Evolutionary conservation across 2,329 filamentous ascomycete genomes (phyloP).

Genomic region (Lecanoromycetidae sp.): DNA sequence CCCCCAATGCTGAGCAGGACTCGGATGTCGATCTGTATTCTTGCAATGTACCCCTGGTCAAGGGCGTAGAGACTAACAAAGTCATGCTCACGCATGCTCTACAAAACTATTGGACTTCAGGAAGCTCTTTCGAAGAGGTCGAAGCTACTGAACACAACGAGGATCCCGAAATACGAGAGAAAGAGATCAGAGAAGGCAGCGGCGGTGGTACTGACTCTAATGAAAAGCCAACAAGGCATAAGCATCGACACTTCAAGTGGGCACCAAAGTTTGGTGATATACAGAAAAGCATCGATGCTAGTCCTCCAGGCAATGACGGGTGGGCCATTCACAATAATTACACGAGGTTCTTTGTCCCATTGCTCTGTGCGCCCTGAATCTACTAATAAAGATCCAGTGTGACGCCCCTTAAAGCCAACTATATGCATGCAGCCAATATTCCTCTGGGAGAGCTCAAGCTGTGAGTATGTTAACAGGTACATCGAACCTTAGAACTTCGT

Average conservation of each 20-base stretch:
- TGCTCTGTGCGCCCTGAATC: neutral
- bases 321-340: conserved; percentile 82
- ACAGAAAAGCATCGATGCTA: conserved; percentile 71
- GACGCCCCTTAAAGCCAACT: conserved; percentile 84
- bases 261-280: conserved; percentile 77
- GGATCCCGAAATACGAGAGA: conserved; percentile 54
- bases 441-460: conserved; percentile 63
- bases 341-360: conserved; percentile 50
- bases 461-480: conserved; percentile 47
- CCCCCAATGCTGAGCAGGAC: too few relatives aligned
- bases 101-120: conserved; percentile 80
- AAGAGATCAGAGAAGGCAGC: conserved; percentile 57
- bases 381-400: conserved; percentile 44
- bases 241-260: conserved; percentile 91
- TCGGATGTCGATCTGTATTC: conserved; percentile 69
- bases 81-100: conserved; percentile 76
- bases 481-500: conserved; percentile 19
- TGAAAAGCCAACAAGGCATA: conserved; percentile 39
- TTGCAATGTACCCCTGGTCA: conserved; percentile 78
- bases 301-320: conserved; percentile 73
- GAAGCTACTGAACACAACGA: conserved; percentile 50
- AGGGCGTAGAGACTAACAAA: conserved; percentile 58
- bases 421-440: conserved; percentile 61
- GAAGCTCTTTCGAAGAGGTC: conserved; percentile 75
- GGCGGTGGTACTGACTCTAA: conserved; percentile 23